phyloP scores from a whole-genome alignment of 2,329 filamentous ascomycete species.

The Neodidymelliopsis sp. region DNA sequence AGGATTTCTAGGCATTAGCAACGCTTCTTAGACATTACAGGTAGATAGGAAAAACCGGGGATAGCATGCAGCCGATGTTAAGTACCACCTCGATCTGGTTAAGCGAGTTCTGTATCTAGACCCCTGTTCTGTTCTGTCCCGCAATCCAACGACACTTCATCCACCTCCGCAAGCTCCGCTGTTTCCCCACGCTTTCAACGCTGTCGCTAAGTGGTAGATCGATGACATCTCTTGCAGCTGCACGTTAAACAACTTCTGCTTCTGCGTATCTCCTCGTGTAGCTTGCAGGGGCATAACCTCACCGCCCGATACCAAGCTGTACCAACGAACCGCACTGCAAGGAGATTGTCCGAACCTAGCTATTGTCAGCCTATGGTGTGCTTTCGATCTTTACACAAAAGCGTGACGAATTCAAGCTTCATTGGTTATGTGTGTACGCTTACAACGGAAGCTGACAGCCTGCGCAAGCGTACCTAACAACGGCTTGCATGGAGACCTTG shows the following conservation, averaged over 20 bases:
- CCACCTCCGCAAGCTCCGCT: constrained; percentile 23
- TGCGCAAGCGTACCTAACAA: constrained; percentile 25
- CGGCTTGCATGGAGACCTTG: constrained; percentile 14
- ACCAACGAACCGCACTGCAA: constrained; percentile 8
- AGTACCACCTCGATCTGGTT: constrained; percentile 32
- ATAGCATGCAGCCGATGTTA: constrained; percentile 30
- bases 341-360: constrained; percentile 5
- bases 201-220: constrained; percentile 4
- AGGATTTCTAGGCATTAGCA: constrained; percentile 23
- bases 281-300: neutral
- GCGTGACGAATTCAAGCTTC: neutral
- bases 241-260: neutral
- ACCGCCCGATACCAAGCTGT: constrained; percentile 18
- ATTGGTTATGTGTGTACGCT: constrained; percentile 34
- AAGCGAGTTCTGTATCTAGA: constrained; percentile 31
- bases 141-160: constrained; percentile 31
- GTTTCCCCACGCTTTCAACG: constrained; percentile 28
- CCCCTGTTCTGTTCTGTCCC: constrained; percentile 23
- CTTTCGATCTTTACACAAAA: constrained; percentile 1
- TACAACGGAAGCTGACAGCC: constrained; percentile 29
- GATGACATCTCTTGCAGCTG: constrained; percentile 17
- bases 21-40: constrained; percentile 34
- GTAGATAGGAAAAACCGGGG: constrained; percentile 29
- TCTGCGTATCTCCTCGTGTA: neutral
- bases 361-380: constrained; percentile 20